Percentiles rank a stretch among this genome's conserved stretches.
Evolutionary conservation across 371 early-diverging fungal genomes (phyloP).

Genomic region (Syncephalastrum sp.): DNA sequence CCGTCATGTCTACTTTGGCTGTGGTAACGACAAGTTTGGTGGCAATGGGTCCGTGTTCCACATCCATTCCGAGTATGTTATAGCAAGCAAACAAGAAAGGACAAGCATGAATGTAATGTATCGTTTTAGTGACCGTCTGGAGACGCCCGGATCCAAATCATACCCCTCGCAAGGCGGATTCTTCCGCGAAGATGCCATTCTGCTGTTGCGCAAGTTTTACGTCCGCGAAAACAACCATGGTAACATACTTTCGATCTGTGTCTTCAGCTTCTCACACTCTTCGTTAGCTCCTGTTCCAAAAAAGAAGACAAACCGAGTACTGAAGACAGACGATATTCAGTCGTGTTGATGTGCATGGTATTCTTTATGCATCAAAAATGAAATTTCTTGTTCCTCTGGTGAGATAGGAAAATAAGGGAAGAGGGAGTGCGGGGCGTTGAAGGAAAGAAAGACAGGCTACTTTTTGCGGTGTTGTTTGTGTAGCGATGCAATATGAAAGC

Average conservation of each 20-base stretch:
- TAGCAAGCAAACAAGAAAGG: background rate
- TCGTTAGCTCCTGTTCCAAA: constrained; percentile 81
- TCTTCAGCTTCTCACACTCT: background rate
- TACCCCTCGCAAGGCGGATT: constrained; percentile 74
- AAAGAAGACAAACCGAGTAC: constrained; percentile 75
- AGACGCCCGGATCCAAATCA: constrained; percentile 27
- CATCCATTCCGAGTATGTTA: constrained; percentile 65
- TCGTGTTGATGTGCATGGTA: too few relatives aligned
- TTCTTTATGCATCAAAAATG: too few relatives aligned
- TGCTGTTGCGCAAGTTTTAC: constrained; percentile 87
- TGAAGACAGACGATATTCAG: constrained; percentile 59
- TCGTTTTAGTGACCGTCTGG: constrained; percentile 18
- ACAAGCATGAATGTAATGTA: background rate
- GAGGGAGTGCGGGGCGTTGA: too few relatives aligned
- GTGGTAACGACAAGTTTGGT: constrained; percentile 94
- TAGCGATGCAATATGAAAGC: too few relatives aligned
- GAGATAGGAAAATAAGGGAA: too few relatives aligned
- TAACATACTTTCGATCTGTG: constrained; percentile 25
- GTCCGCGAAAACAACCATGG: constrained; percentile 86
- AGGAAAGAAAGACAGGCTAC: too few relatives aligned
- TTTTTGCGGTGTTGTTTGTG: too few relatives aligned
- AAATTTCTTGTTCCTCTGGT: too few relatives aligned
- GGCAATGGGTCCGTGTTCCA: constrained; percentile 89
- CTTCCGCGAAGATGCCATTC: constrained; percentile 79
- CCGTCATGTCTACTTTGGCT: constrained; percentile 84